Evolutionary conservation across 352 stramenopile genomes (phyloP).

Genomic region (Globisporangium okanoganense): DNA sequence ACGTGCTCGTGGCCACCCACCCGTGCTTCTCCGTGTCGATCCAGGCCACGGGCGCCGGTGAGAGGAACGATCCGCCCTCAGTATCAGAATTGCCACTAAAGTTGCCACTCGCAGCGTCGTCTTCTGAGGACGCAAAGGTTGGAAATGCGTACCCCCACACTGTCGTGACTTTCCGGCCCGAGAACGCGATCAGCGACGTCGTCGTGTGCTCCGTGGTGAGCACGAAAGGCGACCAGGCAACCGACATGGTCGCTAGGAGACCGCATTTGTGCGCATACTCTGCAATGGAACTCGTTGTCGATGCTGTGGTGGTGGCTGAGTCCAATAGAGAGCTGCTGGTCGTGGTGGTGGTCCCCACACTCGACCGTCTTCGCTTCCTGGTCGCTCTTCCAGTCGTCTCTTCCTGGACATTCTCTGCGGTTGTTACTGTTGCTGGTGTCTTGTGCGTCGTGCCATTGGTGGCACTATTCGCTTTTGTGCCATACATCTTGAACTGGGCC

Average conservation of each 20-base stretch:
- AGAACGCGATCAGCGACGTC: slow-evolving; percentile 66
- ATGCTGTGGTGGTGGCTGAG: neutral
- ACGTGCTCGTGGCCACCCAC: slow-evolving; percentile 63
- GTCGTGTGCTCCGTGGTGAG: slow-evolving; percentile 32
- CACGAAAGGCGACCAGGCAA: slow-evolving; percentile 75
- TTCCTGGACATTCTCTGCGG: neutral
- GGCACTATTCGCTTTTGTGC: neutral
- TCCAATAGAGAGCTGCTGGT: neutral
- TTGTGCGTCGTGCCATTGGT: neutral
- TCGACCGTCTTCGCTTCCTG: slow-evolving; percentile 19
- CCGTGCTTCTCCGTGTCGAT: slow-evolving; percentile 71
- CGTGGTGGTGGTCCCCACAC: neutral
- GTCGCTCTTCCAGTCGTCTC: slow-evolving; percentile 12
- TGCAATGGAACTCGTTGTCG: slow-evolving; percentile 31
- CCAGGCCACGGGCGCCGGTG: slow-evolving; percentile 27
- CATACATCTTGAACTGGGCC: slow-evolving; percentile 32
- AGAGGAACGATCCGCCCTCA: slow-evolving; percentile 19
- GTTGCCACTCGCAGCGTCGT: neutral
- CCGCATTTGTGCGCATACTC: slow-evolving; percentile 60
- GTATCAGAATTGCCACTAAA: neutral
- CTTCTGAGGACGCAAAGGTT: slow-evolving; percentile 23
- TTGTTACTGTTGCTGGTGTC: neutral
- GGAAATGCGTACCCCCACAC: slow-evolving; percentile 67
- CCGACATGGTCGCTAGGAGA: slow-evolving; percentile 55
- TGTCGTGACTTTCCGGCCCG: slow-evolving; percentile 55